Conservation (phyloP, 306 rosid genomes). For the Abrus pulchellus region DNA sequence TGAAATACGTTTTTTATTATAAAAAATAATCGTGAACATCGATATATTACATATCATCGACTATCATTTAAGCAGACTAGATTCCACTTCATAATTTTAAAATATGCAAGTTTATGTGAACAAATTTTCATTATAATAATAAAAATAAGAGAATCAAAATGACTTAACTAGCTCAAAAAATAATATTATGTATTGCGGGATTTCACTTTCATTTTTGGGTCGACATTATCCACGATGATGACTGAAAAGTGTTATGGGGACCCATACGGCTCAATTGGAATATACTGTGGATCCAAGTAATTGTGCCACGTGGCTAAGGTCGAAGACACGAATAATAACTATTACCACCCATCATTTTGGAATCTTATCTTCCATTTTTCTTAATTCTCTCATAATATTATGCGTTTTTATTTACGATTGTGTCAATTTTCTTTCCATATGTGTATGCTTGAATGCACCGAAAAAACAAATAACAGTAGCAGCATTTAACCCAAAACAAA, state of each 20-base stretch:
- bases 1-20: too few relatives aligned
- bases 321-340: slow-evolving; percentile 29
- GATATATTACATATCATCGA: too few relatives aligned
- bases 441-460: background rate
- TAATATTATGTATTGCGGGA: background rate
- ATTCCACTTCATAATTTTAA: too few relatives aligned
- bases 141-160: too few relatives aligned
- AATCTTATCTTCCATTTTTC: slow-evolving; percentile 51
- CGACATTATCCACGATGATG: background rate
- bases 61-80: too few relatives aligned
- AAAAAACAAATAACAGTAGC: too few relatives aligned
- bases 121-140: too few relatives aligned
- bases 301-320: slow-evolving; percentile 53
- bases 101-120: too few relatives aligned
- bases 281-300: slow-evolving; percentile 38
- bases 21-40: too few relatives aligned
- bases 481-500: background rate
- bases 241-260: slow-evolving; percentile 34
- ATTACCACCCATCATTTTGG: slow-evolving; percentile 34
- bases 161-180: too few relatives aligned
- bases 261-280: slow-evolving; percentile 22
- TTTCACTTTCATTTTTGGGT: slow-evolving; percentile 29
- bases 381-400: background rate
- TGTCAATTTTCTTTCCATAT: background rate
- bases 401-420: background rate